Evolutionary conservation across 768 basidiomycete species (phyloP).

Genomic region (Auriscalpium vulgare): DNA sequence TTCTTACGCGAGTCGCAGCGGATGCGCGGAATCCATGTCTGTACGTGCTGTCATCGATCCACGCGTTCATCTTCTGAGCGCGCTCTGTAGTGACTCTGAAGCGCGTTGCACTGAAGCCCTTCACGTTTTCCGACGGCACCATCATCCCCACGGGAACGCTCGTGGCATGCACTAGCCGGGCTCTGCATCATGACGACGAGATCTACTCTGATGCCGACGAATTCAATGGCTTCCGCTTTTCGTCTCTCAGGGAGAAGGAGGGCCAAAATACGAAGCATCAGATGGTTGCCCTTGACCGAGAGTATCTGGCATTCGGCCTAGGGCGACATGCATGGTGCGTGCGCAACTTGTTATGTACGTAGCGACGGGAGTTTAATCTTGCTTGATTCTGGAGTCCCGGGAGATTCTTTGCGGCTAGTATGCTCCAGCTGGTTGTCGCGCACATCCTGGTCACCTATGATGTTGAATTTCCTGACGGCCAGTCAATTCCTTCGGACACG

Average conservation of each 20-base stretch:
- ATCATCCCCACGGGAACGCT: conserved; percentile 18
- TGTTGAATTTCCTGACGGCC: conserved; percentile 16
- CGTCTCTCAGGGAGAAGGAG: conserved; percentile 25
- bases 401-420: conserved; percentile 19
- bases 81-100: conserved; percentile 17
- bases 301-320: conserved; percentile 21
- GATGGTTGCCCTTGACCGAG: conserved; percentile 24
- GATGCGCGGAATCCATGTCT: conserved; percentile 14
- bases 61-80: background rate
- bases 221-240: conserved; percentile 45
- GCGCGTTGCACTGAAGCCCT: conserved; percentile 24
- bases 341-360: background rate
- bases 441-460: conserved; percentile 19
- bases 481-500: background rate
- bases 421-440: conserved; percentile 19
- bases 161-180: conserved; percentile 11
- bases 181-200: conserved; percentile 19
- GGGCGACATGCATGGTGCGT: conserved; percentile 25
- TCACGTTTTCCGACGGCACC: conserved; percentile 29
- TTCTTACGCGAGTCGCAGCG: conserved; percentile 26
- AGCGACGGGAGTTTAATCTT: background rate
- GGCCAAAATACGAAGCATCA: conserved; percentile 27
- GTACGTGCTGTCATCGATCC: conserved; percentile 13
- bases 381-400: conserved; percentile 14
- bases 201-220: conserved; percentile 16